A percentile compares a stretch with the other conserved stretches of the same genome.
phyloP scores from a whole-genome alignment of 2,329 filamentous ascomycete genomes.

The Alternaria consortialis region DNA sequence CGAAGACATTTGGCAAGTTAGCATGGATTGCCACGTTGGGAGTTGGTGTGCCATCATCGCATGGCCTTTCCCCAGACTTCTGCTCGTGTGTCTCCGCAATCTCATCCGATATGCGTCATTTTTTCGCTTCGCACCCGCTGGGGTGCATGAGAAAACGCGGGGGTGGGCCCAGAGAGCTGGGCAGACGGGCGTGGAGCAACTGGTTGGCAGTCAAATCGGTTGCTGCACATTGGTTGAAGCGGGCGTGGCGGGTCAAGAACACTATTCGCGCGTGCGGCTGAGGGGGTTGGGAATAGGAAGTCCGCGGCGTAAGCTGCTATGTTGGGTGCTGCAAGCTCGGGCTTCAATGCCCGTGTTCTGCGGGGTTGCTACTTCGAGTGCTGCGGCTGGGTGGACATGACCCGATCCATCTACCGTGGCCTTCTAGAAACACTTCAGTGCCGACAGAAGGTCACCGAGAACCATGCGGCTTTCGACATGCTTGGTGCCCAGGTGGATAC shows the following conservation, averaged over 20 bases:
- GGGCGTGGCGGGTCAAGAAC: not conserved
- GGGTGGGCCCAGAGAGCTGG: not conserved
- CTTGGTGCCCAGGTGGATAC: not conserved
- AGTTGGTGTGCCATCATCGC: not conserved
- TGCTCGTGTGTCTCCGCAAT: not conserved
- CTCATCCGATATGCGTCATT: not conserved
- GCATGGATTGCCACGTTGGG: conserved; percentile 1
- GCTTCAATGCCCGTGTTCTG: not conserved
- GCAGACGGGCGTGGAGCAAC: not conserved
- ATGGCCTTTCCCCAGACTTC: not conserved
- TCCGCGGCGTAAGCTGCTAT: not conserved
- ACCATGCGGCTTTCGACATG: not conserved
- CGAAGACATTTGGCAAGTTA: not conserved
- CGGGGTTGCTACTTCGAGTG: not conserved
- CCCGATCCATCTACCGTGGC: not conserved
- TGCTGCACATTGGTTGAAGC: conserved; percentile 2
- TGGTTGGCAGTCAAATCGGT: not conserved
- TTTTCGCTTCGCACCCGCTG: conserved; percentile 2
- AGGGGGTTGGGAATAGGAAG: not conserved
- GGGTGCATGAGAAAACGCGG: conserved; percentile 1
- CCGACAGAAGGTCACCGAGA: not conserved
- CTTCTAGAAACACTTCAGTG: not conserved
- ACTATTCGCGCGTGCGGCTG: conserved; percentile 1
- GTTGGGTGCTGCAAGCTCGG: not conserved
- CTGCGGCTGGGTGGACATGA: not conserved